Evolutionary conservation across 371 early-diverging fungal species (phyloP).

Genomic region (Umbelopsis sp.): DNA sequence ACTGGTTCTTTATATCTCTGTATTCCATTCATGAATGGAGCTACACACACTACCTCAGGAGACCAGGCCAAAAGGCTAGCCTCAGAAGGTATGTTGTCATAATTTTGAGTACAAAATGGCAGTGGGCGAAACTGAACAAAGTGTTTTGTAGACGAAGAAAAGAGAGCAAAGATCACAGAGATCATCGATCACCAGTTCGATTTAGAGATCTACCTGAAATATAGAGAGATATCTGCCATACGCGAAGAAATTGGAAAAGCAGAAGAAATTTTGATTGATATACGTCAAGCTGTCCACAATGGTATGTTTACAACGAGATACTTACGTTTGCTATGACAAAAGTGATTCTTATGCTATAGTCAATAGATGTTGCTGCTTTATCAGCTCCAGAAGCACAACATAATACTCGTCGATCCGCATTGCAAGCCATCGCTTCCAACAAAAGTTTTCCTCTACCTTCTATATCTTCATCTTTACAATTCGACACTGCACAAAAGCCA

Average conservation of each 20-base stretch:
- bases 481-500: neutral
- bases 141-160: constrained; percentile 42
- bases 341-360: neutral
- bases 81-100: neutral
- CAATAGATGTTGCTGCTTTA: constrained; percentile 29
- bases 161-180: constrained; percentile 54
- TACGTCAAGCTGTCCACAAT: constrained; percentile 56
- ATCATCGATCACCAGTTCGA: constrained; percentile 77
- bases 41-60: constrained; percentile 1
- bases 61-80: neutral
- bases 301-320: constrained; percentile 34
- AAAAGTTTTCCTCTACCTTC: constrained; percentile 9
- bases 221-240: constrained; percentile 62
- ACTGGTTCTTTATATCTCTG: no score
- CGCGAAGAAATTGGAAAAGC: constrained; percentile 59
- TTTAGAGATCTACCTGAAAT: constrained; percentile 69
- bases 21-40: constrained; percentile 11
- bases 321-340: neutral
- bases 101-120: neutral
- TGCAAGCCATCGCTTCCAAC: neutral
- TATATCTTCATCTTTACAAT: neutral
- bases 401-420: constrained; percentile 47
- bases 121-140: neutral
- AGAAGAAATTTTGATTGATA: constrained; percentile 53
- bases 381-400: constrained; percentile 37